Evolutionary conservation across 305 asterid genomes (phyloP).

Genomic region (Solanum hybrid): DNA sequence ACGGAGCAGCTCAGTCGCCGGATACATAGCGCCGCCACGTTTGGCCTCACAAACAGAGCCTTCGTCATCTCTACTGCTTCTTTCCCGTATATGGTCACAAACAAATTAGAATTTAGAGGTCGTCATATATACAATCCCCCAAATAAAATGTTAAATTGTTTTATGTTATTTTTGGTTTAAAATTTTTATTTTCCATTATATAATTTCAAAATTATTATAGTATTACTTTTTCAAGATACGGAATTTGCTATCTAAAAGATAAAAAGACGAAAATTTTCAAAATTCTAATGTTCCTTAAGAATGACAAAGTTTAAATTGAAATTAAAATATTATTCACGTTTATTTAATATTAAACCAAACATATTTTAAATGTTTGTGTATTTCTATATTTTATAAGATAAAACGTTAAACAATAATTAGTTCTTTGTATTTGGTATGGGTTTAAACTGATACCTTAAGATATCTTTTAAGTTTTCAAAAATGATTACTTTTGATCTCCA

Average conservation of each 20-base stretch:
- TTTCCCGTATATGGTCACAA: background rate
- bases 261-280: too few relatives aligned
- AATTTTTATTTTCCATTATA: background rate
- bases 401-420: background rate
- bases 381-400: too few relatives aligned
- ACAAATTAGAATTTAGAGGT: background rate
- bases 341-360: too few relatives aligned
- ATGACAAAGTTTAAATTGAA: background rate
- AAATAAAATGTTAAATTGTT: background rate
- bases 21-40: conserved; percentile 34
- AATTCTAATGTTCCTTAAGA: background rate
- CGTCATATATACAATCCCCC: background rate
- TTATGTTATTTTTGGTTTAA: background rate
- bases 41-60: conserved; percentile 44
- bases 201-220: background rate
- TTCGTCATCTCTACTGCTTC: conserved; percentile 18
- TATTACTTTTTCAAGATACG: background rate
- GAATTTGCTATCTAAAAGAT: too few relatives aligned
- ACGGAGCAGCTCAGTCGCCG: conserved; percentile 20
- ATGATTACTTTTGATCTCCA: background rate
- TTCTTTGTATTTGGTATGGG: background rate
- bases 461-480: background rate
- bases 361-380: background rate
- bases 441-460: background rate
- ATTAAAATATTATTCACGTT: too few relatives aligned